Conservation (phyloP, 306 rosid genomes). For the Trifolium pratense region DNA sequence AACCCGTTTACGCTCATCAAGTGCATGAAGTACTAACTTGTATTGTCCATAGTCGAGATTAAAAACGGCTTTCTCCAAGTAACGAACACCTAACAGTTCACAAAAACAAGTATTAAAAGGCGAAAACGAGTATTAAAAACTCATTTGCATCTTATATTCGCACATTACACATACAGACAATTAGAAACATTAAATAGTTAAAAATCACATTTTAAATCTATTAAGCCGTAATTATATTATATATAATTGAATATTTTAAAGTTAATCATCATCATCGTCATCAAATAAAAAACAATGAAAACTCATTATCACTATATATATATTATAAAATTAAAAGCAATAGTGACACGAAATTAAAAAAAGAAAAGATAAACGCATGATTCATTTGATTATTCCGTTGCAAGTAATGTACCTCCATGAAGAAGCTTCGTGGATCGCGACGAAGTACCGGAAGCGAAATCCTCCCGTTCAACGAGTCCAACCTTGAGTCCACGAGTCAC, state of each 20-base stretch:
- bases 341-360: no score
- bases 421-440: conserved; percentile 97
- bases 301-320: no score
- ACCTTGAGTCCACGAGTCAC: conserved; percentile 91
- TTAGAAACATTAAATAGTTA: no score
- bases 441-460: conserved; percentile 93
- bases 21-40: conserved; percentile 97
- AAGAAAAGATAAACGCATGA: neutral
- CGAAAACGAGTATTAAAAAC: no score
- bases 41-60: conserved; percentile 92
- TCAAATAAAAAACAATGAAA: neutral
- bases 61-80: conserved; percentile 97
- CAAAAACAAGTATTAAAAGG: conserved; percentile 22
- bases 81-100: conserved; percentile 76
- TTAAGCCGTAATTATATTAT: neutral
- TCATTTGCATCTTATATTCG: no score
- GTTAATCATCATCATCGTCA: neutral
- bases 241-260: conserved; percentile 2
- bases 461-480: conserved; percentile 96
- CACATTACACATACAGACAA: no score
- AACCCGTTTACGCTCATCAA: conserved; percentile 89
- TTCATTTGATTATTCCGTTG: neutral
- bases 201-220: no score
- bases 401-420: conserved; percentile 77
- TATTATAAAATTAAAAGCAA: no score